These are phyloP conservation scores for Gossypium rotundifolium DNA, from an alignment of 345 rosid genomes.

Conservation along the genomic window DNA sequence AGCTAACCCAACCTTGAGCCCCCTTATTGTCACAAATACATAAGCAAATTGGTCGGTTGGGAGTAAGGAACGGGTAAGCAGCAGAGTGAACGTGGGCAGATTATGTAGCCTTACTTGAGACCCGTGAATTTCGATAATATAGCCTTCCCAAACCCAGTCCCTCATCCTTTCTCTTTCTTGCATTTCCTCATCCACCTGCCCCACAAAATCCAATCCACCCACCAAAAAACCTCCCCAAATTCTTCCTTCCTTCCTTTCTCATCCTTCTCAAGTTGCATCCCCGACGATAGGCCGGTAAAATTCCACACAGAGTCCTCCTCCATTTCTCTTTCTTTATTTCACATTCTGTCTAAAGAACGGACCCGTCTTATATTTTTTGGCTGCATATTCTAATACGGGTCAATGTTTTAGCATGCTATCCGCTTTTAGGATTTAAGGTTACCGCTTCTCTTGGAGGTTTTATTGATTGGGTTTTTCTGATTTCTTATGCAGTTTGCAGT, in stretches of 20 bases:
- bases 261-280: not conserved
- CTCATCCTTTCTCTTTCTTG: not conserved
- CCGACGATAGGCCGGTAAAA: not conserved
- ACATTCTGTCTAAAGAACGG: not conserved
- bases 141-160: not conserved
- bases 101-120: not conserved
- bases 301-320: not conserved
- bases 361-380: not conserved
- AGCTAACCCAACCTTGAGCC: not conserved
- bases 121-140: slow-evolving; percentile 8
- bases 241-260: not conserved
- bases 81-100: not conserved
- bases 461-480: not conserved
- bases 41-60: not conserved
- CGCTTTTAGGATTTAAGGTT: slow-evolving; percentile 17
- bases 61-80: not conserved
- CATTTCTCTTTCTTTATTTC: not conserved
- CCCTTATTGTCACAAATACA: not conserved
- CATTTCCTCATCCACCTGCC: not conserved
- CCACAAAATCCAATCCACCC: not conserved
- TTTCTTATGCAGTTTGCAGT: slow-evolving; percentile 12
- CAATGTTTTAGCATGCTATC: not conserved
- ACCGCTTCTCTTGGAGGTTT: not conserved
- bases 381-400: not conserved
- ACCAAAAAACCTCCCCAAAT: not conserved